Evolutionary conservation across 1,284 basidiomycete species (phyloP).

Genomic region (Papiliotrema nemorosa): DNA sequence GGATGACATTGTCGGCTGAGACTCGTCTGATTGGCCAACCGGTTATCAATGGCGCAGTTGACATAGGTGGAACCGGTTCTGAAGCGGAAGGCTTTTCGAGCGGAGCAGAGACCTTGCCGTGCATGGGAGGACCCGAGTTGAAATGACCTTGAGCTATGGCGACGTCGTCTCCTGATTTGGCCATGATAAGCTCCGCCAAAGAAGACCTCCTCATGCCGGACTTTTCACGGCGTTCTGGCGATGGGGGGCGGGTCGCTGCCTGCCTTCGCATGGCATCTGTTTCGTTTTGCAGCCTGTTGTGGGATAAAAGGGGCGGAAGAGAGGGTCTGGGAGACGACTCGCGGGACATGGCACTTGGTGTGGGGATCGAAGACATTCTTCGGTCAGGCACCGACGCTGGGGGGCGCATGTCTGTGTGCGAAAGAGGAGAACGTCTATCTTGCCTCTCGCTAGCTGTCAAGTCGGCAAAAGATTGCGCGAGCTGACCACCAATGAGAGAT

Average conservation of each 20-base stretch:
- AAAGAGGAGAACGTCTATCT: constrained; percentile 3
- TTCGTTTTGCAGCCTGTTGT: neutral
- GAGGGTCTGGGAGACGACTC: neutral
- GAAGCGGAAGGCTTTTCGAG: neutral
- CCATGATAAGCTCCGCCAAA: constrained; percentile 40
- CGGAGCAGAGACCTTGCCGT: neutral
- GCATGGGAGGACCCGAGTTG: neutral
- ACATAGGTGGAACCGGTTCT: neutral
- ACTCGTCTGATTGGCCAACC: constrained; percentile 20
- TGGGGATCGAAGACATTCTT: constrained; percentile 15
- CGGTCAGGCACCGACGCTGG: constrained; percentile 14
- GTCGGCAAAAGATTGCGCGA: constrained; percentile 39
- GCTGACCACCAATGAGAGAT: constrained; percentile 37
- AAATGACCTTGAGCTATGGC: constrained; percentile 19
- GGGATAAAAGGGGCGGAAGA: neutral
- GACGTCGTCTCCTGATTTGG: constrained; percentile 36
- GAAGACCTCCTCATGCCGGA: constrained; percentile 26
- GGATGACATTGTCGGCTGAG: constrained; percentile 23
- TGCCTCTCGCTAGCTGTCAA: constrained; percentile 21
- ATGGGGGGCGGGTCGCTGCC: constrained; percentile 26
- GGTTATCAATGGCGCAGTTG: neutral
- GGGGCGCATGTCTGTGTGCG: neutral
- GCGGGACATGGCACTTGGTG: neutral
- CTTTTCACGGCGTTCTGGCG: constrained; percentile 14
- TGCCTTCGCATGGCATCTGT: constrained; percentile 8